Percentiles rank a stretch among this genome's conserved stretches.
Evolutionary conservation across 352 stramenopile genomes (phyloP).

Genomic region (Globisporangium nodosum): DNA sequence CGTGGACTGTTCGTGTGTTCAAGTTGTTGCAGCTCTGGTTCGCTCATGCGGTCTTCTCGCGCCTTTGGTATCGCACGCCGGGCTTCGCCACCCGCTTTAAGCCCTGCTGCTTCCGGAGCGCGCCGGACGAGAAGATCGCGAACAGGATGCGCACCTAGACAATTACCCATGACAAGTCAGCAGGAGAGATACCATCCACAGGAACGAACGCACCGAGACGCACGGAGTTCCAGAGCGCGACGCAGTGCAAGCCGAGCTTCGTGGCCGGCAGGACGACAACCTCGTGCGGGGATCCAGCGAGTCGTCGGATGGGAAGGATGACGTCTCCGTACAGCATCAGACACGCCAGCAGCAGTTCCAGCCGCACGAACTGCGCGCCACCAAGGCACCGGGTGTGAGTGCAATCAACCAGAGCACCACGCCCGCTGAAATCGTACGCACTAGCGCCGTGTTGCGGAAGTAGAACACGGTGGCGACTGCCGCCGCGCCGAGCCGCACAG

Average conservation of each 20-base stretch:
- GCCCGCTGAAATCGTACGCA: slow-evolving; percentile 11
- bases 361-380: slow-evolving; percentile 39
- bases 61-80: slow-evolving; percentile 10
- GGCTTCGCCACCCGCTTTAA: slow-evolving; percentile 3
- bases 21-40: not conserved
- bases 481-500: slow-evolving; percentile 32
- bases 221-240: slow-evolving; percentile 40
- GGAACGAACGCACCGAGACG: not conserved
- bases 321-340: slow-evolving; percentile 57
- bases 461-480: slow-evolving; percentile 35
- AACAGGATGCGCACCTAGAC: slow-evolving; percentile 27
- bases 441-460: slow-evolving; percentile 57
- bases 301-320: slow-evolving; percentile 27
- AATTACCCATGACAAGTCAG: not conserved
- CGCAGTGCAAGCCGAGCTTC: slow-evolving; percentile 29
- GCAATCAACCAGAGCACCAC: not conserved
- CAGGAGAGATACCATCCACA: not conserved
- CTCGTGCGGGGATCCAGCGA: slow-evolving; percentile 12
- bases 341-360: slow-evolving; percentile 49
- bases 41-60: slow-evolving; percentile 18
- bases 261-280: slow-evolving; percentile 4
- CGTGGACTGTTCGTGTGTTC: not conserved
- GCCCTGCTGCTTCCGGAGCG: slow-evolving; percentile 6
- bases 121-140: slow-evolving; percentile 27
- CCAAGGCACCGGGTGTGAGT: not conserved